Conservation (phyloP, 176 grass and related monocot genomes). For the Tuctoria greenei region DNA sequence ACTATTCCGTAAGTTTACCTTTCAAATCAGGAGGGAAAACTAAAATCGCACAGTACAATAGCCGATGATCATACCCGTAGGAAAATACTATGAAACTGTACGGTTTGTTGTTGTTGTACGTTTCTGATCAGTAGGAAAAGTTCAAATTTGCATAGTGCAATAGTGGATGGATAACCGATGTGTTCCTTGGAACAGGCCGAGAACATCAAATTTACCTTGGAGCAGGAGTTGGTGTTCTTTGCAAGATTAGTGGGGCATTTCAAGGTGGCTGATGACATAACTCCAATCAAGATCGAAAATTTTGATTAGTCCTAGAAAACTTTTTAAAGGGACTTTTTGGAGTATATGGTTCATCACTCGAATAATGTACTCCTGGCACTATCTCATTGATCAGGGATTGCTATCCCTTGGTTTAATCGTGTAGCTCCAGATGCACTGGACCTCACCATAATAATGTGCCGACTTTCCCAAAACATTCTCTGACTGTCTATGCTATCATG, state of each 20-base stretch:
- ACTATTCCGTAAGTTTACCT: neutral
- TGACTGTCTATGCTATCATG: neutral
- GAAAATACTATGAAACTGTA: too few species aligned
- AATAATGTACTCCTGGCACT: neutral
- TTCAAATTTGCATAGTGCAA: neutral
- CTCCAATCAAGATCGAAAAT: constrained; percentile 86
- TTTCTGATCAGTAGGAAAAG: neutral
- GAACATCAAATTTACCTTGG: constrained; percentile 90
- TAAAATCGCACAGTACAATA: neutral
- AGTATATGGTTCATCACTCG: neutral
- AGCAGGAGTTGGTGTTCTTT: constrained; percentile 88
- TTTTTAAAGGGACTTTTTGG: neutral
- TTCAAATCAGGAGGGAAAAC: neutral
- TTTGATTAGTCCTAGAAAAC: constrained; percentile 37
- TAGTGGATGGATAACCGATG: neutral
- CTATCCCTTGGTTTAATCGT: too few species aligned
- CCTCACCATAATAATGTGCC: neutral
- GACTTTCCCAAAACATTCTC: neutral
- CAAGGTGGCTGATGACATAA: constrained; percentile 75
- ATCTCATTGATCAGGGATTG: neutral
- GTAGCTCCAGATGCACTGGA: too few species aligned
- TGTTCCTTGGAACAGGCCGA: constrained; percentile 61
- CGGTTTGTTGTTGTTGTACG: too few species aligned
- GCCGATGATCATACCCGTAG: neutral
- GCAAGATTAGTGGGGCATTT: constrained; percentile 69